These are phyloP conservation scores for Eucalyptus cloeziana DNA, from an alignment of 345 rosid genomes.

Conservation along the genomic window DNA sequence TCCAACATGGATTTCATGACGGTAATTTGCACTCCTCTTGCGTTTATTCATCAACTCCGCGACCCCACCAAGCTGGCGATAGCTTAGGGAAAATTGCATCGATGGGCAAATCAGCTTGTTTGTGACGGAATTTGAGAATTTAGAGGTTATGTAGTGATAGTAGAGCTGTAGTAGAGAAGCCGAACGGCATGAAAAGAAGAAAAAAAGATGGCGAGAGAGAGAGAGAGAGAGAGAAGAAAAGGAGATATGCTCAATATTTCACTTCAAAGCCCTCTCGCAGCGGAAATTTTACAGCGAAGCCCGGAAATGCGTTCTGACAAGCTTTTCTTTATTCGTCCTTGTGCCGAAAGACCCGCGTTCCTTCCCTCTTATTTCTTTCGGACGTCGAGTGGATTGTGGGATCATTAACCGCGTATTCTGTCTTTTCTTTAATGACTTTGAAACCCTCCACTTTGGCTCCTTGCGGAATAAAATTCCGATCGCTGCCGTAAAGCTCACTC, in stretches of 20 bases:
- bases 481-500: not conserved
- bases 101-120: not conserved
- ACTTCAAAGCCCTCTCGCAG: not conserved
- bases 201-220: no score
- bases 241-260: not conserved
- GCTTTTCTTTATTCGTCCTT: not conserved
- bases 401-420: not conserved
- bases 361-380: not conserved
- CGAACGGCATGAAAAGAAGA: not conserved
- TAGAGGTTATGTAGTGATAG: not conserved
- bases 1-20: not conserved
- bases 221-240: not conserved
- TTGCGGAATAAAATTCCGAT: not conserved
- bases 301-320: not conserved
- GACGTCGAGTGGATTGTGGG: not conserved
- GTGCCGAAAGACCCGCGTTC: not conserved
- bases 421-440: not conserved
- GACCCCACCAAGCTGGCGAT: not conserved
- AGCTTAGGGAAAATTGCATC: not conserved
- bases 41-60: not conserved
- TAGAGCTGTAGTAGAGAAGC: not conserved
- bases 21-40: not conserved
- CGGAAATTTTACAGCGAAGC: not conserved
- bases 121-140: not conserved
- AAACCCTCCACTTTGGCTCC: not conserved